These are phyloP conservation scores for Neobulgaria alba DNA, from an alignment of 2,329 filamentous ascomycete species.

Conservation along the genomic window DNA sequence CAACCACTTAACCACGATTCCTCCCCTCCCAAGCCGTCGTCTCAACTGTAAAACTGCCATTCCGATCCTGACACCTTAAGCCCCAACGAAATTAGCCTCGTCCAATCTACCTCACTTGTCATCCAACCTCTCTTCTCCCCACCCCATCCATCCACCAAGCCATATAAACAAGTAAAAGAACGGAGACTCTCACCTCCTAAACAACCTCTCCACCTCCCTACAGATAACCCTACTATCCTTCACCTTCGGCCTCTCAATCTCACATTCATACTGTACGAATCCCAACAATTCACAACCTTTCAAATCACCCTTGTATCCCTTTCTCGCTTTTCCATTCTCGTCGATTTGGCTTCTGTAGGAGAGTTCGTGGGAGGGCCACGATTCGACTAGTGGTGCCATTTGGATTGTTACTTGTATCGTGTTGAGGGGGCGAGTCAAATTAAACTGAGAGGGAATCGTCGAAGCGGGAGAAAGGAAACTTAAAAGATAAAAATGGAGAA, in stretches of 20 bases:
- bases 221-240: constrained; percentile 43
- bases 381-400: constrained; percentile 51
- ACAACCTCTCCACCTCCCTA: constrained; percentile 49
- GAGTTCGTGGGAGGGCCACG: constrained; percentile 45
- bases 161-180: not conserved
- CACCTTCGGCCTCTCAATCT: constrained; percentile 38
- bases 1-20: not conserved
- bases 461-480: constrained; percentile 5
- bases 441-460: not conserved
- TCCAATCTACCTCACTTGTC: constrained; percentile 5
- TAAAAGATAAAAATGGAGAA: constrained; percentile 6
- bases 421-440: not conserved
- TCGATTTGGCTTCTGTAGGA: constrained; percentile 40
- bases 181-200: constrained; percentile 43
- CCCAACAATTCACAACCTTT: constrained; percentile 46
- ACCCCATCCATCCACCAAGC: not conserved
- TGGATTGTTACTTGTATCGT: not conserved
- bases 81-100: too few species aligned
- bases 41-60: constrained; percentile 51
- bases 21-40: constrained; percentile 52
- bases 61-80: constrained; percentile 53
- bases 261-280: constrained; percentile 54
- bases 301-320: constrained; percentile 48
- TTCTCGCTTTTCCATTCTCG: constrained; percentile 31
- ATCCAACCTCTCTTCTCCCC: constrained; percentile 3